Percentiles rank a stretch among this genome's conserved stretches.
These are phyloP conservation scores for Rhizopus stolonifer DNA, from an alignment of 371 early-diverging fungal genomes.

Conservation along the genomic window DNA sequence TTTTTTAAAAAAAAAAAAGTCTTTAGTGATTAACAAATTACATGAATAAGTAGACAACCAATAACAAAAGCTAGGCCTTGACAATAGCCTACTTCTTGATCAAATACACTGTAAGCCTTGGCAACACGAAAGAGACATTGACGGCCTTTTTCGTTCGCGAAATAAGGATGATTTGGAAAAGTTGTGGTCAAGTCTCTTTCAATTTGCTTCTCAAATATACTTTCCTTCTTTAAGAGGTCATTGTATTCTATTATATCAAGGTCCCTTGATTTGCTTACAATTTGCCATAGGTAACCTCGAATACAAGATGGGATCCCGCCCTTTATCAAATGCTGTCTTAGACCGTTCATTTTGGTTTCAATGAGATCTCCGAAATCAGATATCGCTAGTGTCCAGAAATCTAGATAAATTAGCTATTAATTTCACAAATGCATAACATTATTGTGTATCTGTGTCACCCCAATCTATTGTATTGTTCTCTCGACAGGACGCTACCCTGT, in stretches of 20 bases:
- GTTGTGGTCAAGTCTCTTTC: slow-evolving; percentile 85
- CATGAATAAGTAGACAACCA: slow-evolving; percentile 84
- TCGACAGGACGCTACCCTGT: slow-evolving; percentile 14
- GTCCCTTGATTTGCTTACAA: slow-evolving; percentile 59
- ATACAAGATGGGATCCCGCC: slow-evolving; percentile 78
- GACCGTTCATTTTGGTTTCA: slow-evolving; percentile 27
- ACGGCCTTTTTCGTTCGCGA: slow-evolving; percentile 64
- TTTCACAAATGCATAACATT: no score
- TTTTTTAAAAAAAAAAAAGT: not conserved
- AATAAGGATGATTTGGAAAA: slow-evolving; percentile 78
- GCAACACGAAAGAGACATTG: slow-evolving; percentile 73
- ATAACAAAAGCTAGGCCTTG: slow-evolving; percentile 93
- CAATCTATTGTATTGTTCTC: slow-evolving; percentile 23
- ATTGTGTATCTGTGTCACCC: slow-evolving; percentile 22
- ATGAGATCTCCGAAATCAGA: slow-evolving; percentile 28
- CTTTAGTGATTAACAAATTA: slow-evolving; percentile 23
- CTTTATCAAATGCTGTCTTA: slow-evolving; percentile 30
- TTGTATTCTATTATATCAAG: slow-evolving; percentile 65
- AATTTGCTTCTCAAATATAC: slow-evolving; percentile 86
- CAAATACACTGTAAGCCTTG: slow-evolving; percentile 90
- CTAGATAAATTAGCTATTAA: no score
- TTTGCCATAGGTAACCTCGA: slow-evolving; percentile 88
- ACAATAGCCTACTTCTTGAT: slow-evolving; percentile 92
- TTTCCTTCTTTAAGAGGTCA: slow-evolving; percentile 77
- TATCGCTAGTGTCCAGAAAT: slow-evolving; percentile 36